Evolutionary conservation across 192 early-diverging fungal genomes (phyloP).

Genomic region (Backusella tuberculispora): DNA sequence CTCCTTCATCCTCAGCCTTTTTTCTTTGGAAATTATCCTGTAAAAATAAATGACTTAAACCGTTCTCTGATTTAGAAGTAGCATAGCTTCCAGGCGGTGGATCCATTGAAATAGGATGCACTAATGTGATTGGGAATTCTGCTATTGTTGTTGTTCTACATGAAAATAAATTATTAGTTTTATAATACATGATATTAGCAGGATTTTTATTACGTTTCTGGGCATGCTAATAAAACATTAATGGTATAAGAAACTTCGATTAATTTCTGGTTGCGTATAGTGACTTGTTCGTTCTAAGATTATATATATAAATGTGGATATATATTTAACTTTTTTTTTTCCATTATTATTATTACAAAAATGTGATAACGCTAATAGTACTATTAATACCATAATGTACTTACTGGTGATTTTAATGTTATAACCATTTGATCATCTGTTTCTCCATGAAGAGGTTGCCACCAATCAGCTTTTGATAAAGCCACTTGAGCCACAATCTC

Average conservation of each 20-base stretch:
- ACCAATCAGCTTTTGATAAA: slow-evolving; percentile 27
- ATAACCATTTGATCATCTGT: slow-evolving; percentile 15
- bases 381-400: background rate
- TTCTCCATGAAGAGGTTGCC: slow-evolving; percentile 17
- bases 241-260: slow-evolving; percentile 18
- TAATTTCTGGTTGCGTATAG: slow-evolving; percentile 11
- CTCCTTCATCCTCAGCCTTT: background rate
- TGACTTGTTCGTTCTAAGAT: slow-evolving; percentile 7
- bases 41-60: background rate
- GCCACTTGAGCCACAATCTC: slow-evolving; percentile 9
- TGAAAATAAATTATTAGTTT: background rate
- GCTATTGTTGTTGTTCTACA: slow-evolving; percentile 21
- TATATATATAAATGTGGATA: background rate
- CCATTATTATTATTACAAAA: background rate
- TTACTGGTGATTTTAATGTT: slow-evolving; percentile 25
- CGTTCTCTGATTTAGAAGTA: background rate
- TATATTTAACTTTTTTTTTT: background rate
- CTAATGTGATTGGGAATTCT: slow-evolving; percentile 24
- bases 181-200: background rate
- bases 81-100: slow-evolving; percentile 24
- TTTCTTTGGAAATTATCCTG: background rate
- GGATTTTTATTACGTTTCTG: slow-evolving; percentile 7
- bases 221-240: slow-evolving; percentile 4
- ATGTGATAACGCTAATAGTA: no score
- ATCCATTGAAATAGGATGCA: slow-evolving; percentile 24